Percentiles rank a stretch among this genome's conserved stretches.
phyloP scores from a whole-genome alignment of 306 rosid species.

The Comarum palustre region DNA sequence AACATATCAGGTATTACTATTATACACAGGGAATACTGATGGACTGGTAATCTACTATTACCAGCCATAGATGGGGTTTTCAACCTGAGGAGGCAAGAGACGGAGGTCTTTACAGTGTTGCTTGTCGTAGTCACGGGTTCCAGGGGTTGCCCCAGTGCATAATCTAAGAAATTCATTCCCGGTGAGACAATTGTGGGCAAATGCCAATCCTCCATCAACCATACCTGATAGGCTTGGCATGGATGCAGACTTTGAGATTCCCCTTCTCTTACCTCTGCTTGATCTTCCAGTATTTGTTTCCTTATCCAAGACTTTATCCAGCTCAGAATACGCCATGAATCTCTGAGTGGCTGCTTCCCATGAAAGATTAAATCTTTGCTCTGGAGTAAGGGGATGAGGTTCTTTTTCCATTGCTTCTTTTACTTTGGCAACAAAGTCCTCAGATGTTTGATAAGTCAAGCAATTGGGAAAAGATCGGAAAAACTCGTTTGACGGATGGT shows the following conservation, averaged over 20 bases:
- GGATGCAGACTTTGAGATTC: constrained; percentile 44
- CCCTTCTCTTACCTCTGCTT: constrained; percentile 29
- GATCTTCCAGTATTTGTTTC: constrained; percentile 35
- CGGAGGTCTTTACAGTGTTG: constrained; percentile 86
- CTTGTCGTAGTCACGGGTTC: constrained; percentile 79
- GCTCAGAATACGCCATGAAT: constrained; percentile 82
- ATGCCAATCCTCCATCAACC: constrained; percentile 90
- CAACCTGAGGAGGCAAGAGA: constrained; percentile 80
- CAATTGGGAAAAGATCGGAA: constrained; percentile 90
- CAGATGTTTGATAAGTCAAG: constrained; percentile 75
- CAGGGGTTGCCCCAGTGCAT: constrained; percentile 87
- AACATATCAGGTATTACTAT: constrained; percentile 26
- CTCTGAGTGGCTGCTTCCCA: constrained; percentile 99
- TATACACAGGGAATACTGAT: constrained; percentile 30
- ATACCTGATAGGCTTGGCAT: constrained; percentile 54
- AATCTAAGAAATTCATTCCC: constrained; percentile 83
- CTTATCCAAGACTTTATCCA: constrained; percentile 49
- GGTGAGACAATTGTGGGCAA: constrained; percentile 85
- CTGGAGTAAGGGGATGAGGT: constrained; percentile 85
- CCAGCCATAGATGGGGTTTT: constrained; percentile 92
- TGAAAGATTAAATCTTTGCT: constrained; percentile 75
- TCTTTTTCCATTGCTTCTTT: constrained; percentile 82
- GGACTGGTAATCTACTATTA: constrained; percentile 24
- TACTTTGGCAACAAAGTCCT: constrained; percentile 84
- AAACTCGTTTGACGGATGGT: constrained; percentile 92